Evolutionary conservation across 2,329 filamentous ascomycete genomes (phyloP).

Genomic region (Xylariaceae sp.): DNA sequence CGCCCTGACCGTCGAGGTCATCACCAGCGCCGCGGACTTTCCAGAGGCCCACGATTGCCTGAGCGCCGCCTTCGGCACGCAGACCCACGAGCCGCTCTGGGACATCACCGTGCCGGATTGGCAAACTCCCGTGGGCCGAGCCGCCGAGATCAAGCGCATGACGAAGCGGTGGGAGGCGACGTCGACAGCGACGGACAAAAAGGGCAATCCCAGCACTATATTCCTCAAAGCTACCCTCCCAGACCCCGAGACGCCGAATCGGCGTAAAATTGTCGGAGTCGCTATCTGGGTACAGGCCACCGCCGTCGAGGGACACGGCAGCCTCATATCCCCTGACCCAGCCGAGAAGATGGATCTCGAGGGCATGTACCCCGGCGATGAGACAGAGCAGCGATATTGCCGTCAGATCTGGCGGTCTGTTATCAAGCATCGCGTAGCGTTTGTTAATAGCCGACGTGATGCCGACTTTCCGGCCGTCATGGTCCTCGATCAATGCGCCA

Average conservation of each 20-base stretch:
- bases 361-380: constrained; percentile 38
- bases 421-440: constrained; percentile 38
- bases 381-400: constrained; percentile 41
- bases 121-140: constrained; percentile 44
- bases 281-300: constrained; percentile 53
- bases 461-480: constrained; percentile 41
- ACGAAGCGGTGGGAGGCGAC: constrained; percentile 37
- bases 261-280: constrained; percentile 41
- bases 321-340: constrained; percentile 34
- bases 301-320: constrained; percentile 43
- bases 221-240: constrained; percentile 50
- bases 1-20: constrained; percentile 23
- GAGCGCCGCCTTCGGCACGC: constrained; percentile 43
- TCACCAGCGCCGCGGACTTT: constrained; percentile 22
- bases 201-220: constrained; percentile 44
- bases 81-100: constrained; percentile 48
- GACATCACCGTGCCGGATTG: constrained; percentile 48
- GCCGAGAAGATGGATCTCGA: constrained; percentile 30
- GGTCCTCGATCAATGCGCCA: constrained; percentile 46
- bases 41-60: constrained; percentile 29
- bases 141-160: constrained; percentile 34
- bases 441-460: constrained; percentile 36
- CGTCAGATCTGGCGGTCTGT: constrained; percentile 41
- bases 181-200: constrained; percentile 32
- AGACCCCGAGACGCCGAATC: constrained; percentile 25